Evolutionary conservation across 2,329 filamentous ascomycete genomes (phyloP).

Genomic region (Fusarium sp.): DNA sequence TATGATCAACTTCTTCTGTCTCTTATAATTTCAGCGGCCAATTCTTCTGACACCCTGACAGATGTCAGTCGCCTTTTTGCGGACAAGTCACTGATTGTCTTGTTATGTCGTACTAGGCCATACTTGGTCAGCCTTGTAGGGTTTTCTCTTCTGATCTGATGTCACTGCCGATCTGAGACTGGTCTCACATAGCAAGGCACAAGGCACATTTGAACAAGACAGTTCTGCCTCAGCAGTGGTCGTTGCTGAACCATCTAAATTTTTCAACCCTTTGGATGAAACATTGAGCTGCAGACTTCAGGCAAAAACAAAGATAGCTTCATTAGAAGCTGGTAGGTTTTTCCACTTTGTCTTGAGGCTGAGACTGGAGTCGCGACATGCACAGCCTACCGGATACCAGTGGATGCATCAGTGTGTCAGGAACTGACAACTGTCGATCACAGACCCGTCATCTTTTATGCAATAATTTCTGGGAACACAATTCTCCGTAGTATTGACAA

Average conservation of each 20-base stretch:
- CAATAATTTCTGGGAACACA: background rate
- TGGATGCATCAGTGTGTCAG: slow-evolving; percentile 27
- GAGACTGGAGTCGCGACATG: slow-evolving; percentile 36
- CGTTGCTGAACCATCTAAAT: slow-evolving; percentile 3
- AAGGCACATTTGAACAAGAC: slow-evolving; percentile 26
- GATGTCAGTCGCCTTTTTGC: background rate
- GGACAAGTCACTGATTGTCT: background rate
- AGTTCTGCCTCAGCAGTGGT: slow-evolving; percentile 9
- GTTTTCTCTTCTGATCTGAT: slow-evolving; percentile 29
- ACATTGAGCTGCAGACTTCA: slow-evolving; percentile 8
- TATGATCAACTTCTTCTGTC: background rate
- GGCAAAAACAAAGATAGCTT: slow-evolving; percentile 23
- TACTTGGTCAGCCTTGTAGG: slow-evolving; percentile 44
- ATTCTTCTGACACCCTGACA: background rate
- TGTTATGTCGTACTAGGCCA: background rate
- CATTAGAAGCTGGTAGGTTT: slow-evolving; percentile 34
- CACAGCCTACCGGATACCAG: slow-evolving; percentile 34
- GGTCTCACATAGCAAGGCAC: slow-evolving; percentile 30
- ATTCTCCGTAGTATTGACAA: background rate
- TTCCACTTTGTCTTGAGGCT: slow-evolving; percentile 46
- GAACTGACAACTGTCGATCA: slow-evolving; percentile 25
- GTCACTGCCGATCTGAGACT: slow-evolving; percentile 42
- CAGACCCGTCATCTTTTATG: slow-evolving; percentile 5
- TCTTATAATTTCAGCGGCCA: background rate
- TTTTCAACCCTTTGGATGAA: slow-evolving; percentile 20